Conservation (phyloP, 371 early-diverging fungal genomes). For the Rhizomucor miehei region DNA sequence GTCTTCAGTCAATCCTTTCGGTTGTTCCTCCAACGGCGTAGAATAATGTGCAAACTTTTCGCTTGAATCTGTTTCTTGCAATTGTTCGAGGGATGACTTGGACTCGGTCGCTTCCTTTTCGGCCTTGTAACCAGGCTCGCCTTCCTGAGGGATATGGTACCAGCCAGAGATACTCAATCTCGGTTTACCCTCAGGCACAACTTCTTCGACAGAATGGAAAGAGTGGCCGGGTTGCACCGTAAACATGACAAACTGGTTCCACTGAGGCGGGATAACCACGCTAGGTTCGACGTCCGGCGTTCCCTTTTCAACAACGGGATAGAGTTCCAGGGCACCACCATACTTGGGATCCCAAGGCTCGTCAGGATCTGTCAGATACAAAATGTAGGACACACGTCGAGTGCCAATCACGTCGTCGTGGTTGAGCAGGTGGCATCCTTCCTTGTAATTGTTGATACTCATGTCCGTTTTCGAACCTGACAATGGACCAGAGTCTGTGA, state of each 20-base stretch:
- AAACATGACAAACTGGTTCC: slow-evolving; percentile 78
- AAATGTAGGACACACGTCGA: slow-evolving; percentile 70
- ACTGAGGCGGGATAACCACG: slow-evolving; percentile 58
- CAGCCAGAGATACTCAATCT: slow-evolving; percentile 74
- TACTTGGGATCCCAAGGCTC: slow-evolving; percentile 54
- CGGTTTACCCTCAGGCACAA: slow-evolving; percentile 54
- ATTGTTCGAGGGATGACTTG: slow-evolving; percentile 53
- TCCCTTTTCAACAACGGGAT: slow-evolving; percentile 59
- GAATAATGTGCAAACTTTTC: slow-evolving; percentile 23
- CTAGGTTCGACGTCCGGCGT: slow-evolving; percentile 64
- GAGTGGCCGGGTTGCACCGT: slow-evolving; percentile 75
- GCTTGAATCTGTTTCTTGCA: slow-evolving; percentile 16
- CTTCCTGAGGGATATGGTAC: slow-evolving; percentile 71
- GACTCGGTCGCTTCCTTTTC: slow-evolving; percentile 19
- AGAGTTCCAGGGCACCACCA: slow-evolving; percentile 75
- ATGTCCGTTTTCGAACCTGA: slow-evolving; percentile 65
- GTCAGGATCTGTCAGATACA: slow-evolving; percentile 73
- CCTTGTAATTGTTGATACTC: slow-evolving; percentile 60
- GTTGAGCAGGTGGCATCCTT: slow-evolving; percentile 70
- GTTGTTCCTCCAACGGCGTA: slow-evolving; percentile 19
- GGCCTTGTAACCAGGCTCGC: slow-evolving; percentile 50
- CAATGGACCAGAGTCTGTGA: slow-evolving; percentile 70
- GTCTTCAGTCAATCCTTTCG: slow-evolving; percentile 32
- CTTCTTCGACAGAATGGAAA: slow-evolving; percentile 79
- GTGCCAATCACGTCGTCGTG: slow-evolving; percentile 85